Percentiles rank a stretch among this genome's conserved stretches.
phyloP scores from a whole-genome alignment of 176 grass and related monocot species.

The Oryza glumipatula region DNA sequence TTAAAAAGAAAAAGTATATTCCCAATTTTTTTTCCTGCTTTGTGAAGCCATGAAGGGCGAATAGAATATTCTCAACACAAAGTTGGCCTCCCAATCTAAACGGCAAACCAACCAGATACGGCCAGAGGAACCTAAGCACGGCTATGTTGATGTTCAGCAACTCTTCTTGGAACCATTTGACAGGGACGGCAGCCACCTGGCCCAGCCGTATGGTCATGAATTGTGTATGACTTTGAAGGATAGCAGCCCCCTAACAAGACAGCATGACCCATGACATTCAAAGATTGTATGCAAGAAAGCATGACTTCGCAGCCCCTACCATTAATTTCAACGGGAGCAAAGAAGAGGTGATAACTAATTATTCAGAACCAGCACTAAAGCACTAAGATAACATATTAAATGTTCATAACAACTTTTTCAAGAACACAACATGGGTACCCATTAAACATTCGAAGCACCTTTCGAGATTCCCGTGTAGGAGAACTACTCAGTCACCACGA shows the following conservation, averaged over 20 bases:
- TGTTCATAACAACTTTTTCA: constrained; percentile 19
- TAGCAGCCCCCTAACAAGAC: constrained; percentile 39
- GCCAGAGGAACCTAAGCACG: background rate
- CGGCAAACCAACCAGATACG: background rate
- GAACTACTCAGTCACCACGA: constrained; percentile 42
- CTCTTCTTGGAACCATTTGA: constrained; percentile 8
- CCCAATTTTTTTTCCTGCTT: background rate
- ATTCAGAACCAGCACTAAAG: background rate
- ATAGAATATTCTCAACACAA: background rate
- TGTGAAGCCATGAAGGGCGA: background rate
- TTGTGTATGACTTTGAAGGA: background rate
- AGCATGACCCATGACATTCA: background rate
- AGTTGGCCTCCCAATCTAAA: background rate
- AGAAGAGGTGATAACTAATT: background rate
- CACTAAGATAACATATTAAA: background rate
- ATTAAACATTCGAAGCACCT: background rate
- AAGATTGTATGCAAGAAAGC: background rate
- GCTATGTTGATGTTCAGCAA: background rate
- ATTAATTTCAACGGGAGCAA: background rate
- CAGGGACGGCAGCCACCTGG: background rate
- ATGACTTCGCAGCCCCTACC: background rate
- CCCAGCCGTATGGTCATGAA: background rate
- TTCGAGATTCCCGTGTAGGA: background rate
- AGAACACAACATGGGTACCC: background rate
- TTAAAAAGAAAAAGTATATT: too few species aligned